A percentile compares a stretch with the other conserved stretches of the same genome.
These are phyloP conservation scores for Phytophthora podocarpi DNA, from an alignment of 352 stramenopile species.

Conservation along the genomic window DNA sequence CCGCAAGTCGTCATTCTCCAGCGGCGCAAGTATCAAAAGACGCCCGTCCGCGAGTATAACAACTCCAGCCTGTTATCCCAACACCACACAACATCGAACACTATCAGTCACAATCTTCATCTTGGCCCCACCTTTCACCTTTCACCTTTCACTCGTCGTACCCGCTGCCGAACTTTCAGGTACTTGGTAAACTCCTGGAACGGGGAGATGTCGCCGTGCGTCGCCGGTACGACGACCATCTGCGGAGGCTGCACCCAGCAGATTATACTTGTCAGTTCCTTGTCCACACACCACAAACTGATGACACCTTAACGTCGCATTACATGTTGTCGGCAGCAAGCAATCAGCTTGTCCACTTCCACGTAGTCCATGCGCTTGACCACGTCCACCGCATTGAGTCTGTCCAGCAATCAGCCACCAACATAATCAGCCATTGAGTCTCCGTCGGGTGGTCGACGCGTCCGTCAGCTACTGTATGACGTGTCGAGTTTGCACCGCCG, in stretches of 20 bases:
- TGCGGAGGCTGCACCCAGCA: constrained; percentile 54
- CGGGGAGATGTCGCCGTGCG: constrained; percentile 19
- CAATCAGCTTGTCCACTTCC: constrained; percentile 65
- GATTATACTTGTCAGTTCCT: too few species aligned
- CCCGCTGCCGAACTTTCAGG: constrained; percentile 54
- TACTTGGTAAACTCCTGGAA: constrained; percentile 64
- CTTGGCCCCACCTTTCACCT: background rate
- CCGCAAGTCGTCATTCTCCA: constrained; percentile 39
- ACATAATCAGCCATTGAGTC: too few species aligned
- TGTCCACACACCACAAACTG: background rate
- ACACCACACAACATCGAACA: background rate
- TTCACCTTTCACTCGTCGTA: constrained; percentile 18
- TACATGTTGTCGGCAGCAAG: constrained; percentile 57
- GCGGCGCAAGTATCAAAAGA: constrained; percentile 61
- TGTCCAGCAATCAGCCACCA: constrained; percentile 24
- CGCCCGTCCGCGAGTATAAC: constrained; percentile 44
- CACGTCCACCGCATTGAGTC: constrained; percentile 52
- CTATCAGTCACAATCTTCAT: background rate
- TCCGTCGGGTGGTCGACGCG: too few species aligned
- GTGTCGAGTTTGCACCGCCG: constrained; percentile 10
- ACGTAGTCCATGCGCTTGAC: constrained; percentile 62
- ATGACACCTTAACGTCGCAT: background rate
- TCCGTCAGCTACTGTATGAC: too few species aligned
- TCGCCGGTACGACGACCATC: constrained; percentile 41
- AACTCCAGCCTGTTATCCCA: constrained; percentile 53